Conservation (phyloP, 2,329 filamentous ascomycete genomes). For the Ceratocystiopsis brevicomis region DNA sequence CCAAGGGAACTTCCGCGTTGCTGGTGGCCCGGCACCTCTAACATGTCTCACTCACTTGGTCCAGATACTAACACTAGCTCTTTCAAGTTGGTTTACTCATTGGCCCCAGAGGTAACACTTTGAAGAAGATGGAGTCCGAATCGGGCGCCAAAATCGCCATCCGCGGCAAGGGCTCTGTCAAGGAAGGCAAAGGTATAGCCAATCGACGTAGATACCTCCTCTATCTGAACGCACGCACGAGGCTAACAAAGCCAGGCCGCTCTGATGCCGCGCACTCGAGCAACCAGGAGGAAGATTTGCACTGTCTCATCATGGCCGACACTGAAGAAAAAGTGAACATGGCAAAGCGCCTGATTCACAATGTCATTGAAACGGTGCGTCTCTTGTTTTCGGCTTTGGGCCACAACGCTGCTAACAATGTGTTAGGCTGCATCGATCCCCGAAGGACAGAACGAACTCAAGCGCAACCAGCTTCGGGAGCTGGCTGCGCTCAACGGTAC, state of each 20-base stretch:
- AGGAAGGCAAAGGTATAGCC: conserved; percentile 67
- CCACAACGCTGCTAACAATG: background rate
- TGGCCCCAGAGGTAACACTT: conserved; percentile 97
- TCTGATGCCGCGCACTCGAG: conserved; percentile 98
- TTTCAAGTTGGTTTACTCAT: conserved; percentile 99
- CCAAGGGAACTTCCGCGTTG: conserved; percentile 10
- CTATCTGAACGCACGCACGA: too few species aligned
- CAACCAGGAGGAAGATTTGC: conserved; percentile 98
- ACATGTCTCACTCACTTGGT: background rate
- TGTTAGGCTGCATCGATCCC: conserved; percentile 85
- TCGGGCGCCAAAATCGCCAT: conserved; percentile 98
- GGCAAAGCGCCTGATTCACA: conserved; percentile 94
- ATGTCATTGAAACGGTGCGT: conserved; percentile 93
- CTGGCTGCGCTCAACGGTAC: conserved; percentile 97
- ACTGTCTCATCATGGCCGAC: conserved; percentile 98
- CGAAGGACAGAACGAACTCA: conserved; percentile 96
- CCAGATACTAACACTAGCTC: conserved; percentile 75
- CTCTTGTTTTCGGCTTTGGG: background rate
- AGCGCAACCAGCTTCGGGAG: conserved; percentile 94
- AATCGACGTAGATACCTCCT: too few species aligned
- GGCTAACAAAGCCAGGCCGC: conserved; percentile 29
- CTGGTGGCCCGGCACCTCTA: background rate
- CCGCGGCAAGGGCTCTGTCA: conserved; percentile 97
- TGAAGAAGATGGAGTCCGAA: conserved; percentile 99
- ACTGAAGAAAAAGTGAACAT: conserved; percentile 99